Conservation (phyloP, 345 rosid species). For the Rhizophora mangle region DNA sequence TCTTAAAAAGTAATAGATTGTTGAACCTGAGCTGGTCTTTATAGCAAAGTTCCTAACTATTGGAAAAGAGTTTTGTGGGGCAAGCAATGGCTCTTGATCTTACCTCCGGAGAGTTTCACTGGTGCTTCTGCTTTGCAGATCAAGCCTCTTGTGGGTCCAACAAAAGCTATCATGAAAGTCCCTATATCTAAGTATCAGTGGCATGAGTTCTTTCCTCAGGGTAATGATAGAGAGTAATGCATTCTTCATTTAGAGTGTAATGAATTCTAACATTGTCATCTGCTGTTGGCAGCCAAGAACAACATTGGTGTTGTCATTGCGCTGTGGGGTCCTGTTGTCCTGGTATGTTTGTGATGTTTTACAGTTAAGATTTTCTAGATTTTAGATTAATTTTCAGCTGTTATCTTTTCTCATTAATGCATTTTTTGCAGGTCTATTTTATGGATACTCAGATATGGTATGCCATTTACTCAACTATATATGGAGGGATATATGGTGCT, state of each 20-base stretch:
- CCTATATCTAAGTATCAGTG: constrained; percentile 39
- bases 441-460: constrained; percentile 68
- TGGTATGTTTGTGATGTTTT: constrained; percentile 28
- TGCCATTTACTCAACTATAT: constrained; percentile 52
- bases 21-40: too few relatives aligned
- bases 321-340: constrained; percentile 52
- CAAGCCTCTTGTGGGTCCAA: constrained; percentile 59
- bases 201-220: constrained; percentile 67
- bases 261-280: constrained; percentile 9
- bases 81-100: background rate
- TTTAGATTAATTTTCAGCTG: background rate
- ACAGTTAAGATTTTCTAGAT: background rate
- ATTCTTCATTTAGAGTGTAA: background rate
- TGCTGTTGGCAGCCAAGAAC: constrained; percentile 40
- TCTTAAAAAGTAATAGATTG: too few relatives aligned
- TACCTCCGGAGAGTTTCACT: background rate
- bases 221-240: constrained; percentile 28
- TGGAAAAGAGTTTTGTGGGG: background rate
- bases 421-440: constrained; percentile 45
- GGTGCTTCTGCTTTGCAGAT: constrained; percentile 36
- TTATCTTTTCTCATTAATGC: constrained; percentile 1
- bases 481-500: constrained; percentile 58
- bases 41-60: background rate
- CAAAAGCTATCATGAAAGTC: constrained; percentile 49
- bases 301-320: constrained; percentile 52